Conservation (phyloP, 176 grass and related monocot species). For the Bolboschoenus planiculmis region DNA sequence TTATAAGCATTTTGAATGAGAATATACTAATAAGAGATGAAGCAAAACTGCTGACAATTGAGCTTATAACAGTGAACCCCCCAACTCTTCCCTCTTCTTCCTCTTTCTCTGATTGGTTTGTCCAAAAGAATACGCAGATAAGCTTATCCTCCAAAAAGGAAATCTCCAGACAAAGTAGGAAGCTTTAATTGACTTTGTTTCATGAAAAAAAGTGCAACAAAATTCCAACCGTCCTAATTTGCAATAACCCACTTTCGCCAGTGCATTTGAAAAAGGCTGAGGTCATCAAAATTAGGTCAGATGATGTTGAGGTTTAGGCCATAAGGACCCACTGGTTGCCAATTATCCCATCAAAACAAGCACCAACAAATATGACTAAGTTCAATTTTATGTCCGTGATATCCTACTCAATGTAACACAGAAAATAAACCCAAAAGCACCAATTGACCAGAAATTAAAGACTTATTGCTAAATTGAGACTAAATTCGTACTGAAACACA, state of each 20-base stretch:
- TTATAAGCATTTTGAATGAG: neutral
- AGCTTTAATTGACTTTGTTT: conserved; percentile 23
- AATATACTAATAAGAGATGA: neutral
- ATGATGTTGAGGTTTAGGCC: conserved; percentile 21
- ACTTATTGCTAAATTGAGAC: neutral
- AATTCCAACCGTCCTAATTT: conserved; percentile 3
- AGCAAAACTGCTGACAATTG: neutral
- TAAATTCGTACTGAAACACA: neutral
- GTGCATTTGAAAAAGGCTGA: conserved; percentile 4
- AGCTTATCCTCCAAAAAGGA: conserved; percentile 18
- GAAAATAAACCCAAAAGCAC: conserved; percentile 11
- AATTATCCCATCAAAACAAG: neutral
- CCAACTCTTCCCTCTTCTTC: neutral
- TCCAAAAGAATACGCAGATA: conserved; percentile 3
- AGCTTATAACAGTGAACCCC: neutral
- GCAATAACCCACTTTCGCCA: conserved; percentile 5
- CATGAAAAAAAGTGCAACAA: conserved; percentile 14
- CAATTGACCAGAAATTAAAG: conserved; percentile 2
- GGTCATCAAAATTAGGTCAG: conserved; percentile 17
- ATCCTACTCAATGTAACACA: neutral
- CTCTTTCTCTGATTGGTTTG: neutral
- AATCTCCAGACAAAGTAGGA: conserved; percentile 7
- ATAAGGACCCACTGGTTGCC: conserved; percentile 8
- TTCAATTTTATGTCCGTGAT: neutral
- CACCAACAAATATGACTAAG: neutral